phyloP scores from a whole-genome alignment of 768 basidiomycete genomes.

The Amanita molliuscula region DNA sequence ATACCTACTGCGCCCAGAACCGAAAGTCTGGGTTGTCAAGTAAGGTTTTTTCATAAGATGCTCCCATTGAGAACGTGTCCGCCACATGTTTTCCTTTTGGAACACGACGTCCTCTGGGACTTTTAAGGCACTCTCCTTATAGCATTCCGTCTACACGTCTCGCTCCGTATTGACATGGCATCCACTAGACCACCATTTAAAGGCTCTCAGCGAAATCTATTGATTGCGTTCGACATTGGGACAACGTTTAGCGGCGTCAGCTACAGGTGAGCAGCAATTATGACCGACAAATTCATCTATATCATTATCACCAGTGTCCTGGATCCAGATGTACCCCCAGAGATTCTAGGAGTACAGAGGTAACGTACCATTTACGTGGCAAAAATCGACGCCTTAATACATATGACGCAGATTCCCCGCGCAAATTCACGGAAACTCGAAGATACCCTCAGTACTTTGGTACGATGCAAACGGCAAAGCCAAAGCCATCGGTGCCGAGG shows the following conservation, averaged over 20 bases:
- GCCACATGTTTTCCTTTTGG: constrained; percentile 1
- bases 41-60: not conserved
- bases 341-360: constrained; percentile 30
- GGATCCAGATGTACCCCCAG: constrained; percentile 20
- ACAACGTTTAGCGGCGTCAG: constrained; percentile 42
- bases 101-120: not conserved
- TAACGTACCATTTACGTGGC: constrained; percentile 12
- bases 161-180: not conserved
- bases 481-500: constrained; percentile 31
- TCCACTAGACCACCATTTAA: constrained; percentile 23
- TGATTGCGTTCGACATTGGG: constrained; percentile 43
- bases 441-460: constrained; percentile 28
- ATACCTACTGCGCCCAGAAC: not conserved
- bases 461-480: constrained; percentile 26
- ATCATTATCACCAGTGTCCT: constrained; percentile 18
- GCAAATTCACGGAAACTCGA: constrained; percentile 19
- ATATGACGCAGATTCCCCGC: constrained; percentile 12
- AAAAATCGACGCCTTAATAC: not conserved
- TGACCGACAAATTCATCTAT: not conserved
- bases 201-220: constrained; percentile 30
- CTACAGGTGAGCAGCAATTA: constrained; percentile 19
- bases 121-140: not conserved
- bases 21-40: not conserved
- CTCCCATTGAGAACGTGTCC: not conserved
- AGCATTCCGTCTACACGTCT: not conserved